Base-by-base conservation (phyloP, 2,329 filamentous ascomycete species). In the Scolecobasidium constrictum region DNA sequence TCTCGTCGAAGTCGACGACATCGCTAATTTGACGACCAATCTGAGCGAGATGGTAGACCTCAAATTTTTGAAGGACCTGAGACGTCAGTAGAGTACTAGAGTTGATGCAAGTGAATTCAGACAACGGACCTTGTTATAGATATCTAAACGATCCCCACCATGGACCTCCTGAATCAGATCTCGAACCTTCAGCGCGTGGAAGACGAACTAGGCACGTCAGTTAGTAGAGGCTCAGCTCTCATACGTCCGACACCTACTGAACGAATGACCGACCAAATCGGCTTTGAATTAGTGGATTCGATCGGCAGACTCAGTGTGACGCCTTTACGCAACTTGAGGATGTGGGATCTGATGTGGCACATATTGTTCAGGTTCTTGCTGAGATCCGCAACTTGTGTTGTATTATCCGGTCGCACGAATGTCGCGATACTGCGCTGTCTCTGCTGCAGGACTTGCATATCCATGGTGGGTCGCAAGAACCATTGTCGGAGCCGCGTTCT, bases 1-100 rank as follows among this genome's bases (percentile, higher is more conserved):
- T 90, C 46, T 77, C 72, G 22, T 87, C 75, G 51, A 95, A 88
- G 56, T 95, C 86, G 38, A 94, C 71, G 12, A 79, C 82, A 42
- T 80, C 74, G 34, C 76, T 75, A 40, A 96, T 83, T 45, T 78
- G 68, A 42, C 77, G 72, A 4, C 86, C 86, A 26, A 94, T 67
- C 33, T 72, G 67, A 21, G 78, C 72, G 3, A 94, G 62, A 4
- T 72, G 66, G 17, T 65, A 60, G 17, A 69, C 66, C 40, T 83
- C 69, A 26, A 88, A 73, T 7, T 67, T 67, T 13, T 75, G 65
- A 4, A 78, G 54, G n/a, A 84, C 61, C 71, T 81, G 52, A 12
- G 1, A 26, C 16, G 21, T 17, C 11, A n/a, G n/a, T n/a, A n/a
- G n/a, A n/a, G n/a, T n/a, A n/a, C n/a, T n/a, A n/a, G n/a, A n/a